Percentiles rank a stretch among this genome's conserved stretches.
phyloP scores from a whole-genome alignment of 1,284 basidiomycete species.

The Malassezia slooffiae region DNA sequence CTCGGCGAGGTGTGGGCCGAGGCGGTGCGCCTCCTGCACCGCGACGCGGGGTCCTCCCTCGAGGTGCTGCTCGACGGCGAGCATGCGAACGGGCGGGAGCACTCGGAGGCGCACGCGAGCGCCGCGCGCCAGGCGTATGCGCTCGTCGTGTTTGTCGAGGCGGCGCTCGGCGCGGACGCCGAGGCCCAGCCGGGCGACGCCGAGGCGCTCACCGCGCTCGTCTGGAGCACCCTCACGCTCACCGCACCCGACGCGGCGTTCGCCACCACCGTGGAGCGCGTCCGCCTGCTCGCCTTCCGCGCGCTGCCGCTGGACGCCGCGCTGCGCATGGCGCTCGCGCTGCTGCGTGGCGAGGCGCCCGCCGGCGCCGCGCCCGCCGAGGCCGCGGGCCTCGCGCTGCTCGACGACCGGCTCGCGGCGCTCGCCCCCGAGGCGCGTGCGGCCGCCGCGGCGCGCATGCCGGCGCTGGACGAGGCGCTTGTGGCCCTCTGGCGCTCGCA shows the following conservation, averaged over 20 bases:
- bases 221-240: no score
- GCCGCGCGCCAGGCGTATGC: conserved; percentile 28
- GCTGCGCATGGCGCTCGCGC: conserved; percentile 11
- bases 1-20: conserved; percentile 33
- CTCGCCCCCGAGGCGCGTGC: conserved; percentile 1
- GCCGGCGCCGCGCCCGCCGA: not conserved
- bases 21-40: conserved; percentile 22
- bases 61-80: conserved; percentile 24
- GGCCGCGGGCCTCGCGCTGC: not conserved
- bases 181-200: not conserved
- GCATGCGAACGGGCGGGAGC: no score
- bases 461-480: conserved; percentile 5
- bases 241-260: no score
- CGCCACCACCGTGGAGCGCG: no score
- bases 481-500: conserved; percentile 1
- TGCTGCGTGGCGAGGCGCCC: conserved; percentile 18
- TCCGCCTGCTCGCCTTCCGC: conserved; percentile 24
- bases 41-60: conserved; percentile 28
- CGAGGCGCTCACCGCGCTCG: no score
- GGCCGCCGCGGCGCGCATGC: not conserved
- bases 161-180: not conserved
- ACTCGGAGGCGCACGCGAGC: conserved; percentile 31
- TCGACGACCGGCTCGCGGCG: not conserved
- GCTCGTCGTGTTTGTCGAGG: conserved; percentile 20
- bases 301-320: conserved; percentile 23